A percentile compares a stretch with the other conserved stretches of the same genome.
Evolutionary conservation across 768 basidiomycete genomes (phyloP).

Genomic region (Hericium alpestre): DNA sequence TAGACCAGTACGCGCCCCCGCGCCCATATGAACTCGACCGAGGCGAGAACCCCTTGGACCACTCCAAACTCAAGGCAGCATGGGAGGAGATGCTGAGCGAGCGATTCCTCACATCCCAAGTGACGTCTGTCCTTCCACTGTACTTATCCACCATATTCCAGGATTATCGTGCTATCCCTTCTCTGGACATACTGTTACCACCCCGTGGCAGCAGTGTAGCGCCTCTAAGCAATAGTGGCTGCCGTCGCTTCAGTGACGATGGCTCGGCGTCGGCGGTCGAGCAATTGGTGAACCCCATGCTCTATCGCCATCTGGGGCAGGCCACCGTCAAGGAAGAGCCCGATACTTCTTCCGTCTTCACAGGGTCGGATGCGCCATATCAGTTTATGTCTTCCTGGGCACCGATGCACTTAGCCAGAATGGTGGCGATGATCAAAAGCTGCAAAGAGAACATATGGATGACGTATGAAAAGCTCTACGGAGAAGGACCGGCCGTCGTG

Average conservation of each 20-base stretch:
- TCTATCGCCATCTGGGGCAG: slow-evolving; percentile 9
- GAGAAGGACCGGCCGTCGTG: slow-evolving; percentile 15
- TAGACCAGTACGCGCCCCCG: background rate
- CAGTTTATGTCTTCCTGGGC: slow-evolving; percentile 33
- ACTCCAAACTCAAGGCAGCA: slow-evolving; percentile 9
- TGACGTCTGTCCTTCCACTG: slow-evolving; percentile 10
- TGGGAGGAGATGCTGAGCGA: slow-evolving; percentile 13
- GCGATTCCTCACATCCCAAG: slow-evolving; percentile 8
- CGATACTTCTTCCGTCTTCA: slow-evolving; percentile 1
- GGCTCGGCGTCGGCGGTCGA: background rate
- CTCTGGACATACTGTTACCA: slow-evolving; percentile 7
- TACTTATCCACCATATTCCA: slow-evolving; percentile 12
- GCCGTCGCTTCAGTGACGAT: background rate
- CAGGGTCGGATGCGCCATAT: slow-evolving; percentile 13
- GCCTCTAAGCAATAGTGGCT: background rate
- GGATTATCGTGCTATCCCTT: slow-evolving; percentile 9
- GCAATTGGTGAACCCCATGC: slow-evolving; percentile 9
- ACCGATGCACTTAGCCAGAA: slow-evolving; percentile 58
- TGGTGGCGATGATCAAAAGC: slow-evolving; percentile 41
- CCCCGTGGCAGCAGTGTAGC: background rate
- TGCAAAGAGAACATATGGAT: slow-evolving; percentile 66
- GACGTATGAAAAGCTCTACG: slow-evolving; percentile 43
- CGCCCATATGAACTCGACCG: background rate
- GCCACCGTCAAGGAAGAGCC: slow-evolving; percentile 6
- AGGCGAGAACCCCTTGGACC: slow-evolving; percentile 5